Conservation (phyloP, 1,284 basidiomycete species). For the Takashimella koratensis region DNA sequence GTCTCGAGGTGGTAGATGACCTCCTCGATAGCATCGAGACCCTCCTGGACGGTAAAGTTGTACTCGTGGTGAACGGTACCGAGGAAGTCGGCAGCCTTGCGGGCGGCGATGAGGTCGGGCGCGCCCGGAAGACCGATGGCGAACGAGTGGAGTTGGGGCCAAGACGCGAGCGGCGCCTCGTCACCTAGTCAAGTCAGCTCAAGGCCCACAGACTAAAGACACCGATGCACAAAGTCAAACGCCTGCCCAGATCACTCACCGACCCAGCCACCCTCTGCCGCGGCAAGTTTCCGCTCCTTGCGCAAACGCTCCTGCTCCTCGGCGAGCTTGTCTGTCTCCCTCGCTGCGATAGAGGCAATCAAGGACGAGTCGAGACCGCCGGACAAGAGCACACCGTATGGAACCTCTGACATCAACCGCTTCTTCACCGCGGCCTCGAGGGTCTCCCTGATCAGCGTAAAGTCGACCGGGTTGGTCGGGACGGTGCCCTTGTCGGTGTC, state of each 20-base stretch:
- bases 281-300: conserved; percentile 50
- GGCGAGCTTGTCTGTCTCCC: conserved; percentile 91
- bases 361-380: conserved; percentile 95
- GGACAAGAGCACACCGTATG: conserved; percentile 93
- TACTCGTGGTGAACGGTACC: conserved; percentile 98
- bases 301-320: conserved; percentile 70
- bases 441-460: conserved; percentile 69
- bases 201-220: too few relatives aligned
- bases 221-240: too few relatives aligned
- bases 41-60: conserved; percentile 97
- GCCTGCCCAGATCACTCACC: conserved; percentile 23
- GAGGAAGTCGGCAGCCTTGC: conserved; percentile 88
- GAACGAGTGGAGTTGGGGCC: conserved; percentile 98
- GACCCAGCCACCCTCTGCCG: conserved; percentile 36
- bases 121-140: conserved; percentile 94
- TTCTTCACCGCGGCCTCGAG: conserved; percentile 93
- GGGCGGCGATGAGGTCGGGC: conserved; percentile 90
- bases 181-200: too few relatives aligned
- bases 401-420: conserved; percentile 94
- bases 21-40: conserved; percentile 93
- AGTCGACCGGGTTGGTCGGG: conserved; percentile 66
- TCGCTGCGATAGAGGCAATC: conserved; percentile 93
- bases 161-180: conserved; percentile 69
- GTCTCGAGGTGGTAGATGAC: conserved; percentile 99
- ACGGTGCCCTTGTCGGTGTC: conserved; percentile 60